phyloP scores from a whole-genome alignment of 495 filamentous ascomycete species.

The Aspergillus cavernicola region DNA sequence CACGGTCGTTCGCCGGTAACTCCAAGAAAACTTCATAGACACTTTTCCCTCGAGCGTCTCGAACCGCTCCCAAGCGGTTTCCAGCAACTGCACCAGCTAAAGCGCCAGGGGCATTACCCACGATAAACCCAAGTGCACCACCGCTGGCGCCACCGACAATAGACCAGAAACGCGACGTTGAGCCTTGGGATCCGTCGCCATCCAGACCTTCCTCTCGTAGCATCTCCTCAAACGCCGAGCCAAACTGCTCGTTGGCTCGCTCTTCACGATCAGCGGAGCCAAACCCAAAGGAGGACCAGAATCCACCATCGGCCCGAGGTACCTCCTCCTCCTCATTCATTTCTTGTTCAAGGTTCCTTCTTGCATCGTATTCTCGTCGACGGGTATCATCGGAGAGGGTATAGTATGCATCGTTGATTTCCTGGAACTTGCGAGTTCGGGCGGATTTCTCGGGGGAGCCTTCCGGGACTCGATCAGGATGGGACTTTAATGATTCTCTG shows the following conservation, averaged over 20 bases:
- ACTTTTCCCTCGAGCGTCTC: constrained; percentile 90
- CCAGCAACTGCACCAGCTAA: constrained; percentile 90
- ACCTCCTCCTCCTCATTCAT: constrained; percentile 60
- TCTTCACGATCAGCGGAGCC: constrained; percentile 42
- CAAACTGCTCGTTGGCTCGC: constrained; percentile 74
- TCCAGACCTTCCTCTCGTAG: constrained; percentile 87
- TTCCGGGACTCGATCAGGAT: constrained; percentile 85
- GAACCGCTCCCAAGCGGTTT: constrained; percentile 80
- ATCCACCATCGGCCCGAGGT: constrained; percentile 46
- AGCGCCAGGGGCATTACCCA: constrained; percentile 85
- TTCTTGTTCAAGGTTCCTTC: constrained; percentile 52
- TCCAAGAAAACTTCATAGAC: constrained; percentile 88
- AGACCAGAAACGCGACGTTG: constrained; percentile 76
- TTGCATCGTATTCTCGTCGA: constrained; percentile 84
- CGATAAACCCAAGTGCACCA: constrained; percentile 89
- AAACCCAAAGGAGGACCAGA: constrained; percentile 64
- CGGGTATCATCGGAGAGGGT: constrained; percentile 78
- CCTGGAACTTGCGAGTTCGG: constrained; percentile 88
- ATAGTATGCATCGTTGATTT: constrained; percentile 97
- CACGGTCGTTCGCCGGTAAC: constrained; percentile 73
- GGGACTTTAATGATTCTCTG: constrained; percentile 88
- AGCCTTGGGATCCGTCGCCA: constrained; percentile 40
- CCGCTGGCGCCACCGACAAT: constrained; percentile 82
- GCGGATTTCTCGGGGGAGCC: constrained; percentile 79
- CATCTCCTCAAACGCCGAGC: constrained; percentile 95